These are phyloP conservation scores for Ophiobolus disseminans DNA, from an alignment of 2,329 filamentous ascomycete genomes.

Conservation along the genomic window DNA sequence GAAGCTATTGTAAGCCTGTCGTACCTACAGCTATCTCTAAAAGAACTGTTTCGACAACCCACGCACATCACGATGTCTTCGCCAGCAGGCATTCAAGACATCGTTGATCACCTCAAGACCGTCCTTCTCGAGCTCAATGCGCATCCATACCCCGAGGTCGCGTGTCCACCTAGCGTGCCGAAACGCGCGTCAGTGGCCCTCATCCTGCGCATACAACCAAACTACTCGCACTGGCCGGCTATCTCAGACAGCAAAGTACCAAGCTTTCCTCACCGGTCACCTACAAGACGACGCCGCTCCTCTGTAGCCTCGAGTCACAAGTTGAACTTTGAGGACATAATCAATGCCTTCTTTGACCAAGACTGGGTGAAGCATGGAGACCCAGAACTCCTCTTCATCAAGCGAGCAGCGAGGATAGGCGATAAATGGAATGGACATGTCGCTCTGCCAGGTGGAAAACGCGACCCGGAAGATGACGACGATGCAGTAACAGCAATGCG, in stretches of 20 bases:
- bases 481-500: constrained; percentile 69
- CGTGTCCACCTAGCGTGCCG: constrained; percentile 58
- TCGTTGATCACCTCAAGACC: constrained; percentile 51
- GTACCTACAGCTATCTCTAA: no score
- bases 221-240: constrained; percentile 61
- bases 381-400: constrained; percentile 75
- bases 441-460: constrained; percentile 71
- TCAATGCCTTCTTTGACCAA: constrained; percentile 68
- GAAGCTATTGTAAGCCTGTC: no score
- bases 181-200: constrained; percentile 72
- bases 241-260: constrained; percentile 26
- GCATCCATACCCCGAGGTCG: constrained; percentile 58
- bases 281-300: constrained; percentile 33
- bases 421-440: constrained; percentile 75
- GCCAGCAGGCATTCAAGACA: constrained; percentile 28
- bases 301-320: constrained; percentile 35
- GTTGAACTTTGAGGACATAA: constrained; percentile 48
- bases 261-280: constrained; percentile 18
- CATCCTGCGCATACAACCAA: constrained; percentile 68
- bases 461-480: constrained; percentile 68
- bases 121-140: constrained; percentile 53
- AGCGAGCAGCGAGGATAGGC: constrained; percentile 68
- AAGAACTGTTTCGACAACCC: no score
- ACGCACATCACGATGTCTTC: constrained; percentile 23
- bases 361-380: constrained; percentile 71